phyloP scores from a whole-genome alignment of 768 basidiomycete genomes.

The Lactarius tabidus region DNA sequence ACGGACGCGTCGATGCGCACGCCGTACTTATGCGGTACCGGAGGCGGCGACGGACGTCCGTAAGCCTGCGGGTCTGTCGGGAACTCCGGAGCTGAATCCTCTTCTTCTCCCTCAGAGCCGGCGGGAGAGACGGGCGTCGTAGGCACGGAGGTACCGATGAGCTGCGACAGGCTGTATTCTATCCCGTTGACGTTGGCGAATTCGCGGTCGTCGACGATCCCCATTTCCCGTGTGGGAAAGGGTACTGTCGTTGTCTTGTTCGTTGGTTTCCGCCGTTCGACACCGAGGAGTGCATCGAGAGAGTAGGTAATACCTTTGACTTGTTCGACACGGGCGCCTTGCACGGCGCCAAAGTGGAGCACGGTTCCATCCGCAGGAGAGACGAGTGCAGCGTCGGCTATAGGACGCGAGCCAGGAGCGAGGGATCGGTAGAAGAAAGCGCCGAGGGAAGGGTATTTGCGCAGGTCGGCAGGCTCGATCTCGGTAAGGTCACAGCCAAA shows the following conservation, averaged over 20 bases:
- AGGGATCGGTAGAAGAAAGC: slow-evolving; percentile 93
- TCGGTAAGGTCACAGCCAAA: slow-evolving; percentile 96
- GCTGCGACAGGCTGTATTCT: slow-evolving; percentile 87
- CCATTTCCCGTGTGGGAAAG: slow-evolving; percentile 46
- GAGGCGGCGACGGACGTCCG: slow-evolving; percentile 31
- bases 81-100: slow-evolving; percentile 23
- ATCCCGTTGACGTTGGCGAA: slow-evolving; percentile 98
- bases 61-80: slow-evolving; percentile 23
- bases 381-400: slow-evolving; percentile 55
- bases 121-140: slow-evolving; percentile 35
- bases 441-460: slow-evolving; percentile 79
- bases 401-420: slow-evolving; percentile 75
- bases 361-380: slow-evolving; percentile 94
- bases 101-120: slow-evolving; percentile 30
- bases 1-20: slow-evolving; percentile 74
- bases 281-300: slow-evolving; percentile 86
- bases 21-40: slow-evolving; percentile 50
- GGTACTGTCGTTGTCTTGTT: slow-evolving; percentile 31
- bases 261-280: slow-evolving; percentile 41
- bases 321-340: slow-evolving; percentile 80
- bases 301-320: slow-evolving; percentile 98
- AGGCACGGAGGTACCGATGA: slow-evolving; percentile 58
- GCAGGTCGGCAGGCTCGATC: slow-evolving; percentile 74
- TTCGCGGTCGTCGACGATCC: slow-evolving; percentile 74
- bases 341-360: slow-evolving; percentile 86